phyloP scores from a whole-genome alignment of 768 basidiomycete species.

The Suillus ampliporus region DNA sequence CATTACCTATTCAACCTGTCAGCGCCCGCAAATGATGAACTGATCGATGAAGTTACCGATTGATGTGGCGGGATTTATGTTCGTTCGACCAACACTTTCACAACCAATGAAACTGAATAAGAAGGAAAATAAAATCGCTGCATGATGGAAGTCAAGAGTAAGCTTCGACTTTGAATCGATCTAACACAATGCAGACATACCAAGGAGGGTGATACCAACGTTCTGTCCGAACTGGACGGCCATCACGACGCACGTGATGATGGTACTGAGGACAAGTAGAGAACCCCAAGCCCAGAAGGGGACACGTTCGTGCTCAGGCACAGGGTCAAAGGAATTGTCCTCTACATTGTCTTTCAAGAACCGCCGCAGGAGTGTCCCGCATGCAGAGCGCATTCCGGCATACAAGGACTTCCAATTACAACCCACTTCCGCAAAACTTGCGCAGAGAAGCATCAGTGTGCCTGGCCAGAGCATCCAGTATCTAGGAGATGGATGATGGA shows the following conservation, averaged over 20 bases:
- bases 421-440: conserved; percentile 23
- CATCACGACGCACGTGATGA: conserved; percentile 57
- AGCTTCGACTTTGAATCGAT: not conserved
- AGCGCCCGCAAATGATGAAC: not conserved
- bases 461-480: conserved; percentile 50
- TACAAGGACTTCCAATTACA: conserved; percentile 11
- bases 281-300: conserved; percentile 56
- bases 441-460: conserved; percentile 57
- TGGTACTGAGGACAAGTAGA: conserved; percentile 49
- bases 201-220: conserved; percentile 32
- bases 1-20: conserved; percentile 28
- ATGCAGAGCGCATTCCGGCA: not conserved
- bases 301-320: conserved; percentile 57
- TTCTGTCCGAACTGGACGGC: conserved; percentile 59
- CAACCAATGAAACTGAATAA: conserved; percentile 72
- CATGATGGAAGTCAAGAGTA: not conserved
- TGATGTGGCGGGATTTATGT: conserved; percentile 63
- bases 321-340: conserved; percentile 49
- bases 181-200: not conserved
- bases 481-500: conserved; percentile 52
- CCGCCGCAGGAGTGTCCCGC: not conserved
- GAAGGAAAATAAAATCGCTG: conserved; percentile 60
- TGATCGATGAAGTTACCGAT: conserved; percentile 33
- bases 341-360: conserved; percentile 21
- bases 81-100: conserved; percentile 59